A percentile compares a stretch with the other conserved stretches of the same genome.
These are phyloP conservation scores for Aleurites moluccanus DNA, from an alignment of 441 rosid genomes.

Conservation along the genomic window DNA sequence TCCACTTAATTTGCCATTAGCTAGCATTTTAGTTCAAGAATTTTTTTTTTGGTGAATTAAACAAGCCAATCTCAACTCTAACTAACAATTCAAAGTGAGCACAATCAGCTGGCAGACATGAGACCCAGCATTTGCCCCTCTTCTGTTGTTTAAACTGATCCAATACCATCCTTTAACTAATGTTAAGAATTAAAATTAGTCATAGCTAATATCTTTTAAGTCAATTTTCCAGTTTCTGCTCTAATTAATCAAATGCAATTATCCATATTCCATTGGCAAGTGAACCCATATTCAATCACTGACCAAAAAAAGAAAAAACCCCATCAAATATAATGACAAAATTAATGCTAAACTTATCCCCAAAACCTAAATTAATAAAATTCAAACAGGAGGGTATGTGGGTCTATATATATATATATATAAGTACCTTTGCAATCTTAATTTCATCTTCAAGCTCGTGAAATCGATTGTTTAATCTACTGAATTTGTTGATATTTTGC, in stretches of 20 bases:
- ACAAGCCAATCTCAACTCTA: background rate
- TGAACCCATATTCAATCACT: background rate
- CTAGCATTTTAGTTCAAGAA: background rate
- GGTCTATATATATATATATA: background rate
- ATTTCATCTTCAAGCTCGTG: conserved; percentile 88
- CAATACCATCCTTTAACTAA: background rate
- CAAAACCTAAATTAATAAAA: background rate
- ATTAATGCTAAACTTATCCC: background rate
- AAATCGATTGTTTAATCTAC: conserved; percentile 71
- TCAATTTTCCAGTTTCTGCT: background rate
- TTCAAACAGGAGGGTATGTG: background rate
- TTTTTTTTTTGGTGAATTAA: background rate
- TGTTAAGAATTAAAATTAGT: background rate
- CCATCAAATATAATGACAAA: conserved; percentile 9
- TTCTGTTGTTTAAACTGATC: background rate
- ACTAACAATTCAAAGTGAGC: background rate
- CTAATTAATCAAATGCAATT: background rate
- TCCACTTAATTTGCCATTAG: background rate
- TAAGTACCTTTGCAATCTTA: conserved; percentile 65
- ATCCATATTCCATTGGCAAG: background rate
- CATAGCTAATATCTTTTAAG: background rate
- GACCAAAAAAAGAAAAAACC: background rate
- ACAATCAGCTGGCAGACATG: background rate
- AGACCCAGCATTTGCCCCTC: background rate
- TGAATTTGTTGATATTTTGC: conserved; percentile 83